phyloP scores from a whole-genome alignment of 306 rosid species.

The Medicago truncatula region MtrunA17r5.0-ANR NC_053044.1:45116001-45116500 shows the following conservation, averaged over 20 bases:
- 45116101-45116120: slow-evolving; percentile 24
- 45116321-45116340: slow-evolving; percentile 8
- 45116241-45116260: slow-evolving; percentile 1
- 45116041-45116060: not conserved
- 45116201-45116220: not conserved
- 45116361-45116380: slow-evolving; percentile 14
- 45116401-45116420: slow-evolving; percentile 19
- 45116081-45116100: not conserved
- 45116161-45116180: not conserved
- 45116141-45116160: slow-evolving; percentile 8
- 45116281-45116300: slow-evolving; percentile 25
- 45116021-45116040: not conserved
- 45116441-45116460: slow-evolving; percentile 31
- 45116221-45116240: not conserved
- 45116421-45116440: slow-evolving; percentile 28
- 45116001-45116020: slow-evolving; percentile 18
- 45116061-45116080: slow-evolving; percentile 33
- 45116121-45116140: slow-evolving; percentile 2
- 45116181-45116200: slow-evolving; percentile 1
- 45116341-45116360: slow-evolving; percentile 21
- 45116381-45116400: slow-evolving; percentile 22
- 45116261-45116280: slow-evolving; percentile 1
- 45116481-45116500: slow-evolving; percentile 70
- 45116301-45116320: slow-evolving; percentile 33
- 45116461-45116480: slow-evolving; percentile 67